Base-by-base conservation (phyloP, 73 alveolate species). In the Uronychia binucleata region DNA sequence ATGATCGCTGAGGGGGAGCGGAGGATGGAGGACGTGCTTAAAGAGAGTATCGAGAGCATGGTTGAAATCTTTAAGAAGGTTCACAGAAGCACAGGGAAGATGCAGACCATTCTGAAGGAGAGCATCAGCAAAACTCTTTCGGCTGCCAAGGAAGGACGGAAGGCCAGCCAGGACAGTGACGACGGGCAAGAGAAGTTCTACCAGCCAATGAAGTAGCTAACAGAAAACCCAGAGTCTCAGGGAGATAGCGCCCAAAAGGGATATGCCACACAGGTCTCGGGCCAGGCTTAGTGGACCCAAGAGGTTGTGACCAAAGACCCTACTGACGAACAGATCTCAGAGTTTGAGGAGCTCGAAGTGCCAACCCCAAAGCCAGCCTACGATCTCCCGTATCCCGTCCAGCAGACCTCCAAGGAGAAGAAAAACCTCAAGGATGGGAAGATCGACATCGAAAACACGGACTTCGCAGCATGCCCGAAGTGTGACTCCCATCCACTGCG, bases 1-100 rank as follows among this genome's bases (percentile, higher is more conserved):
- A 90, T 85, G 78, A 96, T 97, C 14, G 99, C 98, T 34, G 95
- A 87, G 27, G 99, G 99, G 33, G 75, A 30, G 13, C 91, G 85
- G 82, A 83, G 91, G 59, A 96, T 90, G 87, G 96, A 91, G 33
- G 87, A 86, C 19, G 95, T 96, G 28, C 92, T 96, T n/a, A 74
- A 89, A 77, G 96, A 93, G 46, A 88, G 94, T 80, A 89, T 93
- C 79, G 86, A 82, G 0, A 97, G 91, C 75, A 97, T 97, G 99
- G 58, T 81, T 74, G 79, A 58, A 59, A 97, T 96, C 29, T 93
- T 93, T 82, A 85, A 88, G 35, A 87, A 89, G 86, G 96, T 94
- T 27, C 89, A 90, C 76, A 91, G 76, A 82, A 83, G 77, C 75
- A 79, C 77, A 77, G 77, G 46, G 79, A 82, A 77, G 75, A 67